These are phyloP conservation scores for Cystobasidium ongulense DNA, from an alignment of 768 basidiomycete genomes.

Conservation along the genomic window DNA sequence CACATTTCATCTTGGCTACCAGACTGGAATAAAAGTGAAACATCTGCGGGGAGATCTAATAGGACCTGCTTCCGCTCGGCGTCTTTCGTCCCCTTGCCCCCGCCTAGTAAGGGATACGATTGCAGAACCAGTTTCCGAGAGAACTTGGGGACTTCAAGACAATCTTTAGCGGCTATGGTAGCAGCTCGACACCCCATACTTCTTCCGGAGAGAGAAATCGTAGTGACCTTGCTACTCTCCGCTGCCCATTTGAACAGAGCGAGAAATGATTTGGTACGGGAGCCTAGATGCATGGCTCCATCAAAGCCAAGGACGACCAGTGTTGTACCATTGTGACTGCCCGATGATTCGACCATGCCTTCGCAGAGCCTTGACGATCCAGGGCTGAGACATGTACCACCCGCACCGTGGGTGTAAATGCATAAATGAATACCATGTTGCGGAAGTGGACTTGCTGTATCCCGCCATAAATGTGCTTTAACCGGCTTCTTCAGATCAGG, in stretches of 20 bases:
- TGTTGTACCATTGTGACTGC: background rate
- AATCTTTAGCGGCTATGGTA: background rate
- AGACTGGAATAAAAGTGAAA: background rate
- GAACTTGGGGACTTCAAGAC: background rate
- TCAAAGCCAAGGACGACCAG: slow-evolving; percentile 6
- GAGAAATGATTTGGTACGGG: background rate
- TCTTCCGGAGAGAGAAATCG: background rate
- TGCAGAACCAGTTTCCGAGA: background rate
- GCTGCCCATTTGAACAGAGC: background rate
- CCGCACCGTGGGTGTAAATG: slow-evolving; percentile 22
- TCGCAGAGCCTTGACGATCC: background rate
- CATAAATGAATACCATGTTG: background rate
- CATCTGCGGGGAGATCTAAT: background rate
- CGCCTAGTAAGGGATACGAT: slow-evolving; percentile 9
- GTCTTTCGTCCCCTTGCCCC: slow-evolving; percentile 10
- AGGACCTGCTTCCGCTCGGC: slow-evolving; percentile 15
- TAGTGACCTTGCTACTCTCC: background rate
- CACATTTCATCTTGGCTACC: slow-evolving; percentile 23
- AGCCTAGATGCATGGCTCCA: background rate
- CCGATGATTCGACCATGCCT: background rate
- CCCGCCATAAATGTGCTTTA: slow-evolving; percentile 3
- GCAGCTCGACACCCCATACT: slow-evolving; percentile 27
- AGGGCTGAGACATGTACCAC: slow-evolving; percentile 14
- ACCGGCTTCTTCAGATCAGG: slow-evolving; percentile 19
- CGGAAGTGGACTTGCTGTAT: background rate